These are phyloP conservation scores for Stylosanthes scabra DNA, from an alignment of 331 rosid species.

Conservation along the genomic window DNA sequence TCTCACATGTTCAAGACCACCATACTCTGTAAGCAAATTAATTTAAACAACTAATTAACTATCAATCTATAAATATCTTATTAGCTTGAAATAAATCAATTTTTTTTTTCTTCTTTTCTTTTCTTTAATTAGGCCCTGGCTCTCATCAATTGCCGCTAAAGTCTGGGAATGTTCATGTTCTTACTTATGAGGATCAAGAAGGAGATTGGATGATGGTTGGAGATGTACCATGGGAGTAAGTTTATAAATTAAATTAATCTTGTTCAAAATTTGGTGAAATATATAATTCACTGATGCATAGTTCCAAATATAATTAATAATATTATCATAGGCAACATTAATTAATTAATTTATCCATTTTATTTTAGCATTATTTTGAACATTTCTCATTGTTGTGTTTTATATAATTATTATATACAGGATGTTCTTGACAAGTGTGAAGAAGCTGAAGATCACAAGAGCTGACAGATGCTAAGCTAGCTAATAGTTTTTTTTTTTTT, in stretches of 20 bases:
- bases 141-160: constrained; percentile 35
- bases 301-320: too few species aligned
- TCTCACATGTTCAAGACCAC: constrained; percentile 53
- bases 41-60: not conserved
- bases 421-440: constrained; percentile 62
- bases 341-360: not conserved
- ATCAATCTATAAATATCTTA: not conserved
- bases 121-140: constrained; percentile 39
- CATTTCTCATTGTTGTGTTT: constrained; percentile 30
- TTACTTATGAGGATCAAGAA: constrained; percentile 64
- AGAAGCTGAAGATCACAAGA: constrained; percentile 66
- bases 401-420: constrained; percentile 33
- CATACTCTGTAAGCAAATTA: constrained; percentile 53
- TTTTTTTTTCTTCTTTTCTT: not conserved
- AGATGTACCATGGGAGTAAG: constrained; percentile 75
- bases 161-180: constrained; percentile 47
- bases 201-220: constrained; percentile 76
- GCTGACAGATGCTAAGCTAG: constrained; percentile 60
- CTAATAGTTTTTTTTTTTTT: constrained; percentile 44
- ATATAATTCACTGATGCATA: too few species aligned
- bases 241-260: not conserved
- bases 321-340: too few species aligned
- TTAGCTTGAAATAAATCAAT: too few species aligned
- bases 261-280: too few species aligned
- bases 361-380: constrained; percentile 14